Conservation (phyloP, 257 asterid species). For the Ehretia macrophylla region DNA sequence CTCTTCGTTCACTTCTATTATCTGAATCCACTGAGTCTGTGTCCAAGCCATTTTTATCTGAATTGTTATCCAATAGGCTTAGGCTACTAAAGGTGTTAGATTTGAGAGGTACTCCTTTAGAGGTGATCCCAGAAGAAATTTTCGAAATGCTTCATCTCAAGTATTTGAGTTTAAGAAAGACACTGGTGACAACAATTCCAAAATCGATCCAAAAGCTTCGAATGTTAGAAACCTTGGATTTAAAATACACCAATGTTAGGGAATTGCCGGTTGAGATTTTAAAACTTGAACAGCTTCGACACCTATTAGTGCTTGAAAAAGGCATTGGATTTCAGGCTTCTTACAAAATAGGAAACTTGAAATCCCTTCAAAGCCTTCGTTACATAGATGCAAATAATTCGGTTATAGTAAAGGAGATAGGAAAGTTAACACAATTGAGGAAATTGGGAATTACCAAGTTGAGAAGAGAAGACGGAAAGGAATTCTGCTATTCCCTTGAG, state of each 20-base stretch:
- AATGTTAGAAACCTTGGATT: conserved; percentile 8
- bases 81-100: no score
- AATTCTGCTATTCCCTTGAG: no score
- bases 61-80: conserved; percentile 10
- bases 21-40: not conserved
- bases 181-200: conserved; percentile 7
- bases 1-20: conserved; percentile 13
- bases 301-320: not conserved
- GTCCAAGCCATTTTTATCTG: not conserved
- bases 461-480: no score
- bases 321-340: no score
- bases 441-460: no score
- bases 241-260: conserved; percentile 1
- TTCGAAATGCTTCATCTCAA: no score
- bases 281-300: conserved; percentile 4
- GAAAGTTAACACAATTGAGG: conserved; percentile 3
- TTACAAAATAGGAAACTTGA: no score
- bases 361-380: no score
- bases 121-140: no score
- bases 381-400: no score
- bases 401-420: conserved; percentile 7
- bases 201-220: conserved; percentile 10
- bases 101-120: no score
- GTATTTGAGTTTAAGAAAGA: not conserved
- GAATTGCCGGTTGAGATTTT: conserved; percentile 12